Evolutionary conservation across 169 alveolate species (phyloP).

Genomic region (Cryptosporidium ubiquitum): DNA sequence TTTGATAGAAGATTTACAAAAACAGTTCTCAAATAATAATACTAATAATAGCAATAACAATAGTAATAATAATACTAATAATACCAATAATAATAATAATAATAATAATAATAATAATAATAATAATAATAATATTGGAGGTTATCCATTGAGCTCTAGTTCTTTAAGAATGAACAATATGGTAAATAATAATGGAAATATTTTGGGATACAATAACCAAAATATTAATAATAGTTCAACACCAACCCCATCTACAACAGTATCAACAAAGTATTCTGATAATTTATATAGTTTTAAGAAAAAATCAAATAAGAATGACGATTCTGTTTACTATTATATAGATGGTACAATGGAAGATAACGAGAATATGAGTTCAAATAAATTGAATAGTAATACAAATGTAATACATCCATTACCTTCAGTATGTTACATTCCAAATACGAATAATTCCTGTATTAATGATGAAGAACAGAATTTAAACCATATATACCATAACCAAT

Average conservation of each 20-base stretch:
- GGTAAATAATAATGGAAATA: not conserved
- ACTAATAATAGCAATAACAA: not conserved
- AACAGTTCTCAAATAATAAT: not conserved
- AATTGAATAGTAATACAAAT: not conserved
- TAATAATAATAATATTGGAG: not conserved
- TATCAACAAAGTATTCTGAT: conserved; percentile 20
- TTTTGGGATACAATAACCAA: not conserved
- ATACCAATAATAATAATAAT: not conserved
- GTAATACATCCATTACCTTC: conserved; percentile 57
- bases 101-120: not conserved
- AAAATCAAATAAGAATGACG: conserved; percentile 15
- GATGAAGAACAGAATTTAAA: not conserved
- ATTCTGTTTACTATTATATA: conserved; percentile 31
- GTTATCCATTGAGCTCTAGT: not conserved
- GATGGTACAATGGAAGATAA: not conserved
- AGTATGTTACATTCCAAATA: conserved; percentile 17
- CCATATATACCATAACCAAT: not conserved
- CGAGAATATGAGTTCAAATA: not conserved
- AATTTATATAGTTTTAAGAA: conserved; percentile 15
- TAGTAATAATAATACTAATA: not conserved
- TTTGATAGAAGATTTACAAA: not conserved
- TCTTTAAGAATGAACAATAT: not conserved
- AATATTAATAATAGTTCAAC: not conserved
- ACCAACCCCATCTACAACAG: conserved; percentile 11
- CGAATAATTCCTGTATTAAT: not conserved